A percentile compares a stretch with the other conserved stretches of the same genome.
Evolutionary conservation across 768 basidiomycete species (phyloP).

Genomic region (Suillus hirtellus): DNA sequence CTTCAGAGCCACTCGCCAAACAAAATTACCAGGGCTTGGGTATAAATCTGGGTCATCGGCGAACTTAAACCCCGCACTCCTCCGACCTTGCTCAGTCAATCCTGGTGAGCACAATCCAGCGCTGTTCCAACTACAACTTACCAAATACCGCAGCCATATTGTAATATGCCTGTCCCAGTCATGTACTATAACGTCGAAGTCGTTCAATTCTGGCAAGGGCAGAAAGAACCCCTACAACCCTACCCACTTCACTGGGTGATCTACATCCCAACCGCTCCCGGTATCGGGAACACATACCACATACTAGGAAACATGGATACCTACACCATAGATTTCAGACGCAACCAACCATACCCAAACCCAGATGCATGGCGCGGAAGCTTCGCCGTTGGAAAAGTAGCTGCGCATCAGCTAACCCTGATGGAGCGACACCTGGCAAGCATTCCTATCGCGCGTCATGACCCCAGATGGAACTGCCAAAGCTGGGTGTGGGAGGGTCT

Average conservation of each 20-base stretch:
- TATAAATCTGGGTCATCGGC: background rate
- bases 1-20: background rate
- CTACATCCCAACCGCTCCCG: constrained; percentile 24
- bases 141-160: background rate
- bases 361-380: constrained; percentile 26
- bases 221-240: constrained; percentile 8
- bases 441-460: constrained; percentile 22
- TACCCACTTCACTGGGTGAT: constrained; percentile 31
- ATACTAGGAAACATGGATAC: constrained; percentile 28
- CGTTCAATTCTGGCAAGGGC: constrained; percentile 30
- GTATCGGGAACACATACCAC: constrained; percentile 29
- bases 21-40: background rate
- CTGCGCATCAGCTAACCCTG: constrained; percentile 15
- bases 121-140: background rate
- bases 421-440: constrained; percentile 19
- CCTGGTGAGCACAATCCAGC: background rate
- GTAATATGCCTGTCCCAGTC: constrained; percentile 17
- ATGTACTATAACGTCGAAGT: constrained; percentile 27
- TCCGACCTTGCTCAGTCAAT: background rate
- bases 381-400: constrained; percentile 26
- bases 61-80: background rate
- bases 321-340: constrained; percentile 20
- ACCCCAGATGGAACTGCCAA: constrained; percentile 27
- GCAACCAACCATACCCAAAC: constrained; percentile 11
- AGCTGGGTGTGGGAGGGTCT: constrained; percentile 30